Base-by-base conservation (phyloP, 2,329 filamentous ascomycete genomes). In the Pestalotiopsis sp. region DNA sequence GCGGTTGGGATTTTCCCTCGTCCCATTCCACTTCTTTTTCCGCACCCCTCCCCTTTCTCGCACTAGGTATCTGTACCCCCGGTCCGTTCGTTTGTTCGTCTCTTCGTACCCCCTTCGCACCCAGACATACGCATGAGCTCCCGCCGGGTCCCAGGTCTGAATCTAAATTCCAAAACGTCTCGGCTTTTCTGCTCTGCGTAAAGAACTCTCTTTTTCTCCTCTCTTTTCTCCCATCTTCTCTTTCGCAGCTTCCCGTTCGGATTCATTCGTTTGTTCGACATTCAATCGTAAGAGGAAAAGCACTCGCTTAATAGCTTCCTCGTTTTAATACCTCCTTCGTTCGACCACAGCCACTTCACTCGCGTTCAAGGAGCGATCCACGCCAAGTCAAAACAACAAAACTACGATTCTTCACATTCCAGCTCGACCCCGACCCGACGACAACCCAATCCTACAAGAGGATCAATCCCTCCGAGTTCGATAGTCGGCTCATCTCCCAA, bases 221-320 rank as follows among this genome's bases (percentile, higher is more conserved):
- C 45, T 52, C 45, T 52, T 52, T 73, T 65, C 73, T 69, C 70
- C 65, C 67, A 69, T 68, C 70, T 69, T 69, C 73, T 69, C 73
- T 73, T 70, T 72, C 71, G 70, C 73, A 75, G 45, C 75, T 76
- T 76, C 74, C 73, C 71, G 68, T 78, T 79, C 77, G 77, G 74
- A 78, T 78, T 77, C 77, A 78, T 79, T 79, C 78, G 78, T 79
- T 79, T 79, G 76, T 78, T n/a, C 76, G 72, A 78, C 77, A 78
- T 74, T 75, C 73, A 69, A 70, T 69, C 65, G 52, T 68, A 75
- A 78, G 72, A 77, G 77, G 77, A 78, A 78, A 74, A 74, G 73
- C 77, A 75, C 72, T 78, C 76, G 76, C 75, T 78, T 72, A 72
- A 73, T 74, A 74, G 71, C 75, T 79, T 79, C 78, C 76, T 77